Conservation (phyloP, 495 filamentous ascomycete genomes). For the Schizothecium vesticola region DNA sequence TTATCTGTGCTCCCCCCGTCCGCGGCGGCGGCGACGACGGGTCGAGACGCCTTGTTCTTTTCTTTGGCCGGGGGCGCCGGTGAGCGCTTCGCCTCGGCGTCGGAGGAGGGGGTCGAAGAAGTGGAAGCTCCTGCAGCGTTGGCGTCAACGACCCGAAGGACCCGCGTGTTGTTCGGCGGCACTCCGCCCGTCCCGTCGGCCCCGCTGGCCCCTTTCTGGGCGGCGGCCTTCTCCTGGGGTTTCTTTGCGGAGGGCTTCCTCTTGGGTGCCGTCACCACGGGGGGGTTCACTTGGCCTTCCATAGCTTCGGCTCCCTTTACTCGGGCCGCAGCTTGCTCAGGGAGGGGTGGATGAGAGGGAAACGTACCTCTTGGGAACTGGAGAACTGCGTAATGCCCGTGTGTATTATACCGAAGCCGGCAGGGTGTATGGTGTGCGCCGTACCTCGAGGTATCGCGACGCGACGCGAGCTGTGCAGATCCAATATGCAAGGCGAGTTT, state of each 20-base stretch:
- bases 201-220: neutral
- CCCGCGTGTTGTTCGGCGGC: neutral
- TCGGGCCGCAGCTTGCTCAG: neutral
- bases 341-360: neutral
- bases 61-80: neutral
- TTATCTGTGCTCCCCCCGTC: neutral
- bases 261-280: neutral
- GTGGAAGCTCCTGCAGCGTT: constrained; percentile 13
- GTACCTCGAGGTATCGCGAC: neutral
- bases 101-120: neutral
- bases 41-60: neutral
- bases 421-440: neutral
- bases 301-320: neutral
- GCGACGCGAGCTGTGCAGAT: neutral
- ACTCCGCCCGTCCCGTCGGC: neutral
- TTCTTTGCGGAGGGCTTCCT: constrained; percentile 14
- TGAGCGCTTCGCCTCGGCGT: neutral
- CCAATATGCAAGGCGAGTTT: neutral
- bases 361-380: neutral
- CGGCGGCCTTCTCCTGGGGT: constrained; percentile 4
- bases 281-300: neutral
- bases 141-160: constrained; percentile 14
- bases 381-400: neutral
- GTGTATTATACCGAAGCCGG: neutral
- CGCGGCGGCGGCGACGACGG: neutral